These are phyloP conservation scores for Antitrichia curtipendula DNA, from an alignment of 225 moss, liverwort and hornwort genomes.

Conservation along the genomic window DNA sequence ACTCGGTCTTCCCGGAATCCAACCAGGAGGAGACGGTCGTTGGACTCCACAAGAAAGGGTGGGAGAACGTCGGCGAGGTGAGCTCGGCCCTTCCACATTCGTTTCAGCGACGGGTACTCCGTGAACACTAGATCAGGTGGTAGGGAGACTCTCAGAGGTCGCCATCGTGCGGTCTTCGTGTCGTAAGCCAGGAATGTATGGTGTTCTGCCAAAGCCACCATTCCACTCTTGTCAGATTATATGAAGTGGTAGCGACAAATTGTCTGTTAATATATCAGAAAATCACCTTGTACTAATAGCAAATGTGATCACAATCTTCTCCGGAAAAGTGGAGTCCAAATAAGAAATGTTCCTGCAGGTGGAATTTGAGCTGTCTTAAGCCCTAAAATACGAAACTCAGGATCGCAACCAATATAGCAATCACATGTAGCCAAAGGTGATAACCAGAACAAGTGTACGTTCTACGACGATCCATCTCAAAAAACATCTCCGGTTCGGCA, in stretches of 20 bases:
- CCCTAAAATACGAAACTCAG: not conserved
- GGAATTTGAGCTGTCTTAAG: not conserved
- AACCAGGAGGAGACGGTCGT: constrained; percentile 32
- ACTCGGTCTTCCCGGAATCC: constrained; percentile 31
- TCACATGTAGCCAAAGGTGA: not conserved
- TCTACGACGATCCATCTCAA: not conserved
- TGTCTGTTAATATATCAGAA: not conserved
- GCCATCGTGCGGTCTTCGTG: constrained; percentile 31
- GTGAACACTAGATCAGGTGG: constrained; percentile 39
- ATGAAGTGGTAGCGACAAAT: not conserved
- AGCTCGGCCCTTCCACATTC: constrained; percentile 26
- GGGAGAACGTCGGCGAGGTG: constrained; percentile 34
- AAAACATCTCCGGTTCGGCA: not conserved
- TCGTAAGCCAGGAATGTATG: constrained; percentile 45
- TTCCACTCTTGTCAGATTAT: not conserved
- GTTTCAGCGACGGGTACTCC: constrained; percentile 43
- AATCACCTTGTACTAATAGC: not conserved
- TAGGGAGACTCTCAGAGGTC: constrained; percentile 16
- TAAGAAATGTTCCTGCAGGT: not conserved
- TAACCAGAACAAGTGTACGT: not conserved
- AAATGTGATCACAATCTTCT: not conserved
- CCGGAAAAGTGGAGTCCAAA: not conserved
- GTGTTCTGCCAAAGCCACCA: constrained; percentile 7
- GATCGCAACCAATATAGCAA: not conserved
- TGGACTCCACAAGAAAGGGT: constrained; percentile 41